These are phyloP conservation scores for Oryza glaberrima DNA, from an alignment of 176 grass and related monocot genomes.

Conservation along the genomic window DNA sequence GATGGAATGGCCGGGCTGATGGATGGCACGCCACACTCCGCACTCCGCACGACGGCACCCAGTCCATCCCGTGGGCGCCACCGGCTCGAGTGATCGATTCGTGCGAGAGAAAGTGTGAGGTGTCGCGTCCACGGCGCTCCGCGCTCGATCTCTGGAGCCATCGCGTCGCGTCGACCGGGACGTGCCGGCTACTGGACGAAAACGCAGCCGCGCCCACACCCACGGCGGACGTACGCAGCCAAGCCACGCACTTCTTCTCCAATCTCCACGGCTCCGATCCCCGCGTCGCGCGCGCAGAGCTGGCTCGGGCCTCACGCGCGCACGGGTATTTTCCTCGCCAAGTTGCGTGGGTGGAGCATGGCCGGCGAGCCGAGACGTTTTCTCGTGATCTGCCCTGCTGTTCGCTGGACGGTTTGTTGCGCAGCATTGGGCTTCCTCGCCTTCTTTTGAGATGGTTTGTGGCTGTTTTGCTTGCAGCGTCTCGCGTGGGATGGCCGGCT, in stretches of 20 bases:
- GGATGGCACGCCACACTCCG: too few species aligned
- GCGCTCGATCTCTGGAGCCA: neutral
- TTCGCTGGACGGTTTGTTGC: neutral
- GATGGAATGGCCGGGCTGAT: neutral
- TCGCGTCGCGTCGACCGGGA: conserved; percentile 11
- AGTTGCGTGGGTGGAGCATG: neutral
- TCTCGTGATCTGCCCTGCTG: neutral
- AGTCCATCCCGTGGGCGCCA: neutral
- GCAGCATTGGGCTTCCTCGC: neutral
- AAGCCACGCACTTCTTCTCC: neutral
- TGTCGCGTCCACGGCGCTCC: neutral
- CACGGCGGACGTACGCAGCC: neutral
- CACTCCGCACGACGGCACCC: neutral
- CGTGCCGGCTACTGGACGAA: neutral
- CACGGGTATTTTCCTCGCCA: too few species aligned
- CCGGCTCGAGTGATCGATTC: neutral
- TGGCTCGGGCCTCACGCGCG: too few species aligned
- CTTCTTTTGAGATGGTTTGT: too few species aligned
- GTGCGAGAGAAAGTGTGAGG: neutral
- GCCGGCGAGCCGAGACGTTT: neutral
- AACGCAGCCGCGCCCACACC: neutral
- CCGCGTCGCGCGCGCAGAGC: too few species aligned
- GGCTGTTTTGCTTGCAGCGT: too few species aligned
- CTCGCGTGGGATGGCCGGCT: neutral
- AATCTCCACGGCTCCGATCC: too few species aligned